These are phyloP conservation scores for Botrytis hyacinthi DNA, from an alignment of 2,329 filamentous ascomycete genomes.

Conservation along the genomic window DNA sequence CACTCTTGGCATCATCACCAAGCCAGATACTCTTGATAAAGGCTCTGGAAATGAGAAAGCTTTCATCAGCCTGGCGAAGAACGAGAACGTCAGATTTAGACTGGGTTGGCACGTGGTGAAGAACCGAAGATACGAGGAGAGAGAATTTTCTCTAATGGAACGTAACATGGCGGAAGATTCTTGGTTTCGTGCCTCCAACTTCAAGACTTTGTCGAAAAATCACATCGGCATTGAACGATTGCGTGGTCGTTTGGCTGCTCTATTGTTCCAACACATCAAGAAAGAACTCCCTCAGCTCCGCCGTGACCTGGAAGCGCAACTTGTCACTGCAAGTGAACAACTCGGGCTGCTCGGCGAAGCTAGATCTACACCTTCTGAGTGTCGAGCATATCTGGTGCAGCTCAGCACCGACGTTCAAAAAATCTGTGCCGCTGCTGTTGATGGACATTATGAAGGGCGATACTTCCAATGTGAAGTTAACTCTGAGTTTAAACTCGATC, in stretches of 20 bases:
- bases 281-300: conserved; percentile 35
- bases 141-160: conserved; percentile 34
- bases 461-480: conserved; percentile 32
- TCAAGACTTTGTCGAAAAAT: conserved; percentile 31
- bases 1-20: conserved; percentile 49
- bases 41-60: conserved; percentile 40
- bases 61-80: conserved; percentile 42
- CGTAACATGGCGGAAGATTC: conserved; percentile 29
- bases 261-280: conserved; percentile 39
- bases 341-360: conserved; percentile 24
- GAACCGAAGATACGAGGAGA: conserved; percentile 45
- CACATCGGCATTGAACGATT: conserved; percentile 34
- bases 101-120: conserved; percentile 51
- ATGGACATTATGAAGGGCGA: conserved; percentile 38
- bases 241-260: conserved; percentile 29
- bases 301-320: conserved; percentile 27
- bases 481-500: conserved; percentile 25
- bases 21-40: conserved; percentile 43
- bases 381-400: conserved; percentile 33
- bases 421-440: conserved; percentile 36
- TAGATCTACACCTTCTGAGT: conserved; percentile 27
- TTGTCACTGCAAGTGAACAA: conserved; percentile 15
- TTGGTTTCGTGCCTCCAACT: conserved; percentile 35
- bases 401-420: conserved; percentile 36
- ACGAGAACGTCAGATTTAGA: conserved; percentile 43